Evolutionary conservation across 331 rosid genomes (phyloP).

Genomic region (Phaseolus coccineus): DNA sequence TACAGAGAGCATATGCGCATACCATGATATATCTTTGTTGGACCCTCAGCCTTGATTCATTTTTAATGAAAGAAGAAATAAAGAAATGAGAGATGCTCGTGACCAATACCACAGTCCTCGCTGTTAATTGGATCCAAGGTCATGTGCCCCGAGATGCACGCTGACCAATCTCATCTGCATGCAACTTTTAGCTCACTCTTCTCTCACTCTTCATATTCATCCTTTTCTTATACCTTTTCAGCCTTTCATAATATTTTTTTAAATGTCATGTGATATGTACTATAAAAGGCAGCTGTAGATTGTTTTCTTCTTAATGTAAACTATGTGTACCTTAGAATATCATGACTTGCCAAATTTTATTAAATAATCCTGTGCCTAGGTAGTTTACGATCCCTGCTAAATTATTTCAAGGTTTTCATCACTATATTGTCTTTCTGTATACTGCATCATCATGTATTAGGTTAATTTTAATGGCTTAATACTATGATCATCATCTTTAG

Average conservation of each 20-base stretch:
- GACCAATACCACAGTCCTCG: conserved; percentile 50
- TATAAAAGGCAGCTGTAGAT: conserved; percentile 20
- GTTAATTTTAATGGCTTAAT: neutral
- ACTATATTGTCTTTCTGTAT: neutral
- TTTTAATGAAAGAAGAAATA: conserved; percentile 12
- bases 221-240: conserved; percentile 7
- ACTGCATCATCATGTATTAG: neutral
- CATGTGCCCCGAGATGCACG: conserved; percentile 84
- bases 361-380: neutral
- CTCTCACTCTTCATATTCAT: conserved; percentile 17
- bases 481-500: neutral
- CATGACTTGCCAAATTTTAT: neutral
- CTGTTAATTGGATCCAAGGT: conserved; percentile 54
- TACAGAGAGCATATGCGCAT: conserved; percentile 61
- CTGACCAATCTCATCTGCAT: conserved; percentile 58
- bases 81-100: conserved; percentile 46
- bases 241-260: neutral
- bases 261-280: conserved; percentile 36
- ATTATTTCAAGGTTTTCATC: neutral
- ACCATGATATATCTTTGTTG: conserved; percentile 45
- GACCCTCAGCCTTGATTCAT: conserved; percentile 23
- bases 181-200: neutral
- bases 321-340: neutral
- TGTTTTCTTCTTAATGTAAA: conserved; percentile 32
- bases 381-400: conserved; percentile 1